Evolutionary conservation across 2,329 filamentous ascomycete genomes (phyloP), one percentile per base, ranked within the genome.

Genomic region (Fusarium staphyleae): DNA sequence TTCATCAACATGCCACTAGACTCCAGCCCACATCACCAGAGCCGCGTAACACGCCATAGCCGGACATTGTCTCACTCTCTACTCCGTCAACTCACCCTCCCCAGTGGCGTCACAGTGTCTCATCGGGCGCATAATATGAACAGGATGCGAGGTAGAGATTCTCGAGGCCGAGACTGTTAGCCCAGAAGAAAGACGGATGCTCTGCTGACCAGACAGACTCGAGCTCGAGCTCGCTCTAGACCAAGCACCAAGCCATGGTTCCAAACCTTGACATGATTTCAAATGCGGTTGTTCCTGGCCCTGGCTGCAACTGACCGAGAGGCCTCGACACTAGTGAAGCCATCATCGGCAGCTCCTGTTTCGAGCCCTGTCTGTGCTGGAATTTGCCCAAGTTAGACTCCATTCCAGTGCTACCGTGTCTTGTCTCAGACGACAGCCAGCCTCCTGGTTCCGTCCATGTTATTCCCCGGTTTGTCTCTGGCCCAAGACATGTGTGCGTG

Each of bases 351-450:
- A 49, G 36, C 35, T 28, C 14, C 14, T 28, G 24, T 33, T 8
- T 47, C 14, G 39, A 48, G 29, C 44, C 52, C 30, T 34, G 29
- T 19, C 30, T 34, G 29, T 19, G 14, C 32, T 55, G 37, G 60
- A 52, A 55, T 55, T 57, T 19, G 16, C 39, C 36, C 22, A 33
- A 32, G 11, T 18, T 18, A 44, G 12, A 14, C 18, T 34, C 3
- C 60, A 63, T 63, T 63, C 60, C 60, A 64, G 44, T 42, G 13
- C 19, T 12, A 36, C 19, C 28, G 22, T 14, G 24, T 29, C 34
- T 18, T 33, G 52, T 46, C 45, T 48, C n/a, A 36, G 35, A 18
- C 15, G 29, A 28, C 19, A 16, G 30, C 41, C 40, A n/a, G 13
- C 18, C n/a, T 7, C 39, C 43, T 22, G 48, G 18, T 57, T 46